phyloP scores from a whole-genome alignment of 768 basidiomycete species.

The Boletellus emodensis region DNA sequence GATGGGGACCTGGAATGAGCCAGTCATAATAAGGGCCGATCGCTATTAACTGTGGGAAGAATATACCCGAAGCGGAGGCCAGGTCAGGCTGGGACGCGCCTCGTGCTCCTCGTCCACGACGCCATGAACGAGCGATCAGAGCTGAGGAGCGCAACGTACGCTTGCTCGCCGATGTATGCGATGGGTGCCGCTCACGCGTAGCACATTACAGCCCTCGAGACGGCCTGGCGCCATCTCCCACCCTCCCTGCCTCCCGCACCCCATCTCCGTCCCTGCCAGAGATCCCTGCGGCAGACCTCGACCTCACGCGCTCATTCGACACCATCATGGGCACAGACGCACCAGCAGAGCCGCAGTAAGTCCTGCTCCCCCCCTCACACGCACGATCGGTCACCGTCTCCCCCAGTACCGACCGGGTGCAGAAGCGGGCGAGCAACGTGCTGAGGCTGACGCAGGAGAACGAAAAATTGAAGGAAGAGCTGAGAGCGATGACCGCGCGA shows the following conservation, averaged over 20 bases:
- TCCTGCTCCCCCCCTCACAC: slow-evolving; percentile 25
- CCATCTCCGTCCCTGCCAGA: slow-evolving; percentile 43
- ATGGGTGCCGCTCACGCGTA: slow-evolving; percentile 18
- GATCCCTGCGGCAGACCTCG: slow-evolving; percentile 47
- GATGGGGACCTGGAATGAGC: slow-evolving; percentile 18
- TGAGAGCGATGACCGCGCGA: slow-evolving; percentile 70
- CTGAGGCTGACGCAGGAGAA: slow-evolving; percentile 75
- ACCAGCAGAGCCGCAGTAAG: slow-evolving; percentile 43
- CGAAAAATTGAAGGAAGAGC: slow-evolving; percentile 70
- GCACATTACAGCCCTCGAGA: slow-evolving; percentile 18
- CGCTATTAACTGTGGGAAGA: slow-evolving; percentile 25
- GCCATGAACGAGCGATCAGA: slow-evolving; percentile 27
- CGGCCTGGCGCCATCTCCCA: slow-evolving; percentile 17
- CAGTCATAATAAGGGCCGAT: slow-evolving; percentile 33
- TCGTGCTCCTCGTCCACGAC: slow-evolving; percentile 25
- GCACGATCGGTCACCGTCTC: slow-evolving; percentile 31
- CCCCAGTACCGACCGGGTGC: slow-evolving; percentile 34
- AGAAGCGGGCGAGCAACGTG: slow-evolving; percentile 77
- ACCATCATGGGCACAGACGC: slow-evolving; percentile 37
- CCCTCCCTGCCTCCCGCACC: slow-evolving; percentile 18
- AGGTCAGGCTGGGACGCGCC: slow-evolving; percentile 2
- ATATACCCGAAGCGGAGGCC: slow-evolving; percentile 7
- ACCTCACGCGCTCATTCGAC: slow-evolving; percentile 40
- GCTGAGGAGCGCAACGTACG: slow-evolving; percentile 21
- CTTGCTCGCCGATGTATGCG: slow-evolving; percentile 4